phyloP scores from a whole-genome alignment of 768 basidiomycete species.

The Mycena vitilis region DNA sequence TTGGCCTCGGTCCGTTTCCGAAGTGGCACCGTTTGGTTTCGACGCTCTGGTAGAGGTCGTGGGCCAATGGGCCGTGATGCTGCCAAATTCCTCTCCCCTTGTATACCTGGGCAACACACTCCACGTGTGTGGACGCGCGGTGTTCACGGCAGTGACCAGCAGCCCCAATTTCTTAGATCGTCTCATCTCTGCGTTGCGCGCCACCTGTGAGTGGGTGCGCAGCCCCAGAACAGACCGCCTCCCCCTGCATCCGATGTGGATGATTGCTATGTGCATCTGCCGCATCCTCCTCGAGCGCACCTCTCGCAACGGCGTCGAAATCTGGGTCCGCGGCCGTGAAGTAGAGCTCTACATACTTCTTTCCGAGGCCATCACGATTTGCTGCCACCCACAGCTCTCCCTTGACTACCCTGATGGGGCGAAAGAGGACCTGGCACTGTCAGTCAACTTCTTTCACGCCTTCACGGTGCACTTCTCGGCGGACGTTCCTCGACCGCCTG shows the following conservation, averaged over 20 bases:
- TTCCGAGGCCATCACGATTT: slow-evolving; percentile 2
- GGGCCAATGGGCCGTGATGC: too few relatives aligned
- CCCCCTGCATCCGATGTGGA: not conserved
- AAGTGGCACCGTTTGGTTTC: too few relatives aligned
- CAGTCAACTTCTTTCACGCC: slow-evolving; percentile 1
- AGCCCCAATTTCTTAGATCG: too few relatives aligned
- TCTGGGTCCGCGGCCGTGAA: slow-evolving; percentile 3
- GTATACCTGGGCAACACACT: too few relatives aligned
- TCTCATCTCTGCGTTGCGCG: too few relatives aligned
- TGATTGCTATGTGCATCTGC: not conserved
- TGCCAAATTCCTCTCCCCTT: too few relatives aligned
- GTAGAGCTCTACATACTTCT: not conserved
- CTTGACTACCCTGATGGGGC: not conserved
- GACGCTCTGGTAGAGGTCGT: too few relatives aligned
- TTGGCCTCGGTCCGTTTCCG: too few relatives aligned
- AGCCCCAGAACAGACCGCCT: not conserved
- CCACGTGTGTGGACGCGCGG: too few relatives aligned
- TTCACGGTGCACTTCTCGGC: slow-evolving; percentile 3
- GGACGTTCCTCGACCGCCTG: not conserved
- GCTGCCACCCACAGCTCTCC: not conserved
- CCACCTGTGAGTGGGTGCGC: too few relatives aligned
- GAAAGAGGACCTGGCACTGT: not conserved
- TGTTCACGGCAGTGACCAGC: too few relatives aligned
- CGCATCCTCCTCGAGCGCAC: slow-evolving; percentile 1
- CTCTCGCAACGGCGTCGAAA: slow-evolving; percentile 9